Percentiles rank a stretch among this genome's conserved stretches.
These are phyloP conservation scores for Pichiaceae sp. DNA, from an alignment of 1,139 yeast genomes.

Conservation along the genomic window DNA sequence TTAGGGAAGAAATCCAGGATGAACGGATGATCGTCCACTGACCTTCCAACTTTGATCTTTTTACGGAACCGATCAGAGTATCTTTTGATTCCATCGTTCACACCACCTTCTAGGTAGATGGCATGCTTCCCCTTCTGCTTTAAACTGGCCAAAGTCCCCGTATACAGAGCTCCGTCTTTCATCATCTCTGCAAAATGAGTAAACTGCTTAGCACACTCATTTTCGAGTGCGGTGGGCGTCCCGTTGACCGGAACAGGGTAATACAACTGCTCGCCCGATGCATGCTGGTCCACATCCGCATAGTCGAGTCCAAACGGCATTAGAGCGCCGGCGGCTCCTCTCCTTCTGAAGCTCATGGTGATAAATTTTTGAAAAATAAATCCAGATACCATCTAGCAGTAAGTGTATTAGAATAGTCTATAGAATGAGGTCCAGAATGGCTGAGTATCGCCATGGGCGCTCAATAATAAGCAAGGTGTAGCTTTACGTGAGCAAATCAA, in stretches of 20 bases:
- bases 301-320: conserved; percentile 67
- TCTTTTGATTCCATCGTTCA: conserved; percentile 57
- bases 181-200: conserved; percentile 49
- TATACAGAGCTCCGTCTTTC: conserved; percentile 69
- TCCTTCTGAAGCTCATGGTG: conserved; percentile 33
- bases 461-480: no score
- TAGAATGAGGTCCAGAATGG: no score
- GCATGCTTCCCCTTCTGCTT: conserved; percentile 7
- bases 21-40: conserved; percentile 80
- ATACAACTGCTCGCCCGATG: conserved; percentile 28
- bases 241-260: conserved; percentile 64
- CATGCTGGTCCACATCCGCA: conserved; percentile 41
- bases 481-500: no score
- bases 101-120: conserved; percentile 28
- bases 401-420: no score
- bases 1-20: conserved; percentile 64
- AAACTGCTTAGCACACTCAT: conserved; percentile 55
- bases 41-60: conserved; percentile 65
- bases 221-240: conserved; percentile 46
- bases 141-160: conserved; percentile 42
- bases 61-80: conserved; percentile 70
- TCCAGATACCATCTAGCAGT: no score
- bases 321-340: conserved; percentile 20
- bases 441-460: no score
- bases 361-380: background rate